Evolutionary conservation across 345 rosid genomes (phyloP), one percentile per base, ranked within the genome.

Genomic region (Rhodamnia argentea): DNA sequence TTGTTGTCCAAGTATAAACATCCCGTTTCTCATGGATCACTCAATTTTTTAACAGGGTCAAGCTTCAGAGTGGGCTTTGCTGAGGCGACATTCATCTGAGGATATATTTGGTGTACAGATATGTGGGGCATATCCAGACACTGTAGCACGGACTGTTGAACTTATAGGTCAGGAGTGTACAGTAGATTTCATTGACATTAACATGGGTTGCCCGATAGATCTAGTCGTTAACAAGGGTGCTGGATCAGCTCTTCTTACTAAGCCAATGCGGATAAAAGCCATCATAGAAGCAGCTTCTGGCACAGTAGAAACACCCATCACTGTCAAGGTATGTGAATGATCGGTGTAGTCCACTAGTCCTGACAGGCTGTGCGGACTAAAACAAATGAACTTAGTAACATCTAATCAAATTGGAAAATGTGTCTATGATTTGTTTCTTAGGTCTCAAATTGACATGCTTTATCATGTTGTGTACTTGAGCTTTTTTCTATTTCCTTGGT

Each of bases 21-120:
- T 57, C 62, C 78, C 5, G 16, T 55, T 70, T 51, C 47, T 70
- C 40, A 18, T 70, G 24, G 37, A 18, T 44, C 78, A 18, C 56
- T 83, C 52, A 47, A 56, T 44, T 47, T 16, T 52, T 76, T 81
- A 86, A 52, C 84, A 96, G 99, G 99, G 99, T 64, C 98, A 94
- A 92, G 99, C 98, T 91, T 95, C 99, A n/a, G 99, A 97, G 86
- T 97, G 99, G 99, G 99, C 98, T 85, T 87, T 97, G 90, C 91
- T 96, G 86, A 94, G 99, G 86, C 93, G 96, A 18, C 99, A 97
- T 93, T 89, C 94, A 37, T 95, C 94, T 5, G 99, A 97, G 90
- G 98, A 94, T 89, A 83, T 97, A 90, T 97, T 97, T 90, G 99
- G 96, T n/a, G 99, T 97, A 75, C 99, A 96, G 90, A 95, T 95